Conservation (phyloP, 768 basidiomycete species). For the Neoboletus subvelutipes region DNA sequence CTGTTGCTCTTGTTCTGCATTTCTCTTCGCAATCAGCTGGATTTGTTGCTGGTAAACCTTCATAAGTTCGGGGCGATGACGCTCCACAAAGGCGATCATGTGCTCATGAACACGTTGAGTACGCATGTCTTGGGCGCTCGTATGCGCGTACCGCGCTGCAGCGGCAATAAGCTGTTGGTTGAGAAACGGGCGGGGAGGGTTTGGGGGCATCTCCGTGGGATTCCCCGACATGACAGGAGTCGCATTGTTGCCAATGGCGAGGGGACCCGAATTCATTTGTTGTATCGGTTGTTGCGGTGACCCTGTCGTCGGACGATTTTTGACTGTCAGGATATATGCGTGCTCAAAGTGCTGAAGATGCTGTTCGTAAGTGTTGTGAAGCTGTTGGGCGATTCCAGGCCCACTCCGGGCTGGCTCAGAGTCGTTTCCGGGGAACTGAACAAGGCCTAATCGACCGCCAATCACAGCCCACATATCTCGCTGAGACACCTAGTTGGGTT, state of each 20-base stretch:
- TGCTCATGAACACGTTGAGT: conserved; percentile 46
- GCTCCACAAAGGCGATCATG: conserved; percentile 58
- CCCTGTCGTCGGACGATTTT: conserved; percentile 15
- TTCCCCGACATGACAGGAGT: conserved; percentile 13
- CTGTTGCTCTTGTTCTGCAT: conserved; percentile 26
- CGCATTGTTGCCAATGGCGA: conserved; percentile 9
- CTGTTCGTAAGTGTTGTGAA: conserved; percentile 60
- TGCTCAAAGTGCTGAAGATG: conserved; percentile 58
- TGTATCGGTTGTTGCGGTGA: conserved; percentile 15
- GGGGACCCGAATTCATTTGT: conserved; percentile 15
- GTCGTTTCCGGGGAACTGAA: conserved; percentile 61
- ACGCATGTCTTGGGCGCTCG: conserved; percentile 52
- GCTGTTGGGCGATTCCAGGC: conserved; percentile 58
- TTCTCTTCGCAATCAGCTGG: conserved; percentile 19
- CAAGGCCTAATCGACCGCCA: conserved; percentile 64
- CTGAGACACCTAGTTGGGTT: conserved; percentile 44
- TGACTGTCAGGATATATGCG: conserved; percentile 47
- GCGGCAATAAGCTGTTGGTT: conserved; percentile 40
- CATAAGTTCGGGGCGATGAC: conserved; percentile 39
- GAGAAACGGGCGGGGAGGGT: conserved; percentile 5
- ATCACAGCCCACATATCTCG: conserved; percentile 65
- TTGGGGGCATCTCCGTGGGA: conserved; percentile 21
- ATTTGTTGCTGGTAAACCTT: conserved; percentile 29
- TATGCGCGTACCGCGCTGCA: conserved; percentile 48
- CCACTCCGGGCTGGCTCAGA: conserved; percentile 61